Conservation (phyloP, 1,284 basidiomycete genomes). For the Lignosus rhinocerotis region DNA sequence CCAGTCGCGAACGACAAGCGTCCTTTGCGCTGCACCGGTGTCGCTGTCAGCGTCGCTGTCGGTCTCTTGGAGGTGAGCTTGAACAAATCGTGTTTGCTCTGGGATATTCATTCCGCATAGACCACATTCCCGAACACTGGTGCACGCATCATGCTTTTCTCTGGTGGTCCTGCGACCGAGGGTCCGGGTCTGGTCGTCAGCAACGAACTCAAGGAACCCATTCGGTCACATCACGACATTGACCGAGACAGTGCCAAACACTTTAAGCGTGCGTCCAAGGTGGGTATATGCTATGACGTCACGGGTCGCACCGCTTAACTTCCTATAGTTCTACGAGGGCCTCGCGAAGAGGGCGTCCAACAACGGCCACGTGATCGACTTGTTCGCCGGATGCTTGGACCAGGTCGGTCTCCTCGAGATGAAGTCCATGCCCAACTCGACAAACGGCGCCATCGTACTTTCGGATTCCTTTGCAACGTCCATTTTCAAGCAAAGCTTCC, state of each 20-base stretch:
- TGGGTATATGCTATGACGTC: constrained; percentile 34
- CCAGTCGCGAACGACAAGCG: constrained; percentile 96
- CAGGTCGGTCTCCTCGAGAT: constrained; percentile 98
- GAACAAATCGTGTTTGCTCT: neutral
- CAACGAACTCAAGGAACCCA: constrained; percentile 95
- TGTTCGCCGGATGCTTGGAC: constrained; percentile 97
- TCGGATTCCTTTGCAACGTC: constrained; percentile 98
- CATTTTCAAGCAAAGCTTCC: constrained; percentile 98
- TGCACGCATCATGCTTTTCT: constrained; percentile 94
- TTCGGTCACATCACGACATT: constrained; percentile 99
- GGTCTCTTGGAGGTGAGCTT: constrained; percentile 83
- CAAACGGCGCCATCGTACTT: constrained; percentile 95
- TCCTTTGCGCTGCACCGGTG: constrained; percentile 94
- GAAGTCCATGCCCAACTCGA: constrained; percentile 93
- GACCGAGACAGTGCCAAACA: constrained; percentile 97
- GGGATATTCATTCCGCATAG: constrained; percentile 34
- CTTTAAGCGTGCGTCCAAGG: constrained; percentile 96
- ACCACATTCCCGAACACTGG: constrained; percentile 96
- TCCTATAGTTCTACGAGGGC: constrained; percentile 86
- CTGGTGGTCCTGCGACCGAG: constrained; percentile 96
- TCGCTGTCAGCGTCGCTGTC: constrained; percentile 92
- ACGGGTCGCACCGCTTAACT: constrained; percentile 7
- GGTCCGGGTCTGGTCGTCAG: constrained; percentile 97
- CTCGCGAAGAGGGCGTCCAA: constrained; percentile 93
- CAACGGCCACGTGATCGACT: constrained; percentile 94